Evolutionary conservation across 1,284 basidiomycete genomes (phyloP), one percentile per base, ranked within the genome.

Genomic region (Marasmius oreades): DNA sequence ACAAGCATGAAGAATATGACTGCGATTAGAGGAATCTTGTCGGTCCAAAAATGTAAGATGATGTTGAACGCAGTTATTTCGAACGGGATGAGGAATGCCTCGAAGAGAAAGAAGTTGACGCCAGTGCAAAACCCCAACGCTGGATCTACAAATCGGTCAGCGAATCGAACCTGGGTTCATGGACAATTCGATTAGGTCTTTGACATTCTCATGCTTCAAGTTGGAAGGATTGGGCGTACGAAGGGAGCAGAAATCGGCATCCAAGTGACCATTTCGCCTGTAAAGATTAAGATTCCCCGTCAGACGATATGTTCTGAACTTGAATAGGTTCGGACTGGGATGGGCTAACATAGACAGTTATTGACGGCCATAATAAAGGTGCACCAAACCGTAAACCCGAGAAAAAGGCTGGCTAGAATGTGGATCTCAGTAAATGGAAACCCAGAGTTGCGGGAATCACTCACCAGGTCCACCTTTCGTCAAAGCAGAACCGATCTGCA

Each of bases 241-340:
- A 78, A 78, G 31, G 77, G 77, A 1, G 77, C 76, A 28, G 75
- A 73, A 56, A 79, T 74, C 5, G 77, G 77, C 31, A 79, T 77
- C 74, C 74, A 79, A 24, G 74, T 74, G 33, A 78, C 77, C 77
- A 79, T 78, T 63, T 79, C 77, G 51, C 74, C 77, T 79, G 31
- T 33, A n/a, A n/a, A n/a, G 48, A 4, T 16, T 12, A 52, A 44
- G 31, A 33, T 22, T 42, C 14, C n/a, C n/a, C 18, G 18, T 31
- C 14, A 26, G 20, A 39, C 22, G 31, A 43, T n/a, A n/a, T 22
- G 37, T n/a, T n/a, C 8, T 14, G 10, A 24, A 37, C 18, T 24
- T 46, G 8, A 26, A 45, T 48, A 18, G 45, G 44, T 31, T 31
- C 5, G 28, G 11, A n/a, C n/a, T 33, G 23, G 18, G 2, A n/a